phyloP scores from a whole-genome alignment of 129 eudicot species.

The Deinandra increscens region DNA sequence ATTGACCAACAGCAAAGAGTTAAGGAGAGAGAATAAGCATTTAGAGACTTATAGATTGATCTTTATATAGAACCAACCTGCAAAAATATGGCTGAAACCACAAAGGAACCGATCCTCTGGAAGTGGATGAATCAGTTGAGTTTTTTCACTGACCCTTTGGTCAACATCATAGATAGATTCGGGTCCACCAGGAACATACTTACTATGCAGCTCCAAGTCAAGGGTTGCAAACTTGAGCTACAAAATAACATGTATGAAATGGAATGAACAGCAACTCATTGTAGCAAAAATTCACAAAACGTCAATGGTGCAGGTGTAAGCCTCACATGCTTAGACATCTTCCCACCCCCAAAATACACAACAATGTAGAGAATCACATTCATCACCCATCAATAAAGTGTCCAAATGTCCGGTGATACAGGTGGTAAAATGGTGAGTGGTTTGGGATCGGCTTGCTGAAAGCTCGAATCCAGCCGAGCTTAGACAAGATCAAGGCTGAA shows the following conservation, averaged over 20 bases:
- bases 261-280: too few relatives aligned
- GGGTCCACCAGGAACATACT: slow-evolving; percentile 71
- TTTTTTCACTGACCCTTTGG: slow-evolving; percentile 61
- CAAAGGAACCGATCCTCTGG: slow-evolving; percentile 89
- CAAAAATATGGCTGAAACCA: slow-evolving; percentile 92
- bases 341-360: background rate
- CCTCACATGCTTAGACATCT: background rate
- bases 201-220: slow-evolving; percentile 87
- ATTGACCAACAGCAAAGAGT: slow-evolving; percentile 1
- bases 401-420: background rate
- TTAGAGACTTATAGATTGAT: background rate
- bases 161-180: slow-evolving; percentile 94
- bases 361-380: slow-evolving; percentile 2
- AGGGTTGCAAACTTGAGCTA: slow-evolving; percentile 55
- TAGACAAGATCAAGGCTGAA: too few relatives aligned
- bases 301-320: too few relatives aligned
- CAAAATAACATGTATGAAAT: slow-evolving; percentile 4
- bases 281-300: too few relatives aligned
- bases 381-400: background rate
- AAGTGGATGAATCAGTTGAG: slow-evolving; percentile 69
- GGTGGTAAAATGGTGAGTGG: slow-evolving; percentile 7
- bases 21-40: background rate
- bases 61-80: slow-evolving; percentile 39
- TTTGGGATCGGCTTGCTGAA: too few relatives aligned
- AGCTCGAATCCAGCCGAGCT: too few relatives aligned